phyloP scores from a whole-genome alignment of 345 rosid species.

The Citrus mangshanensis region DNA sequence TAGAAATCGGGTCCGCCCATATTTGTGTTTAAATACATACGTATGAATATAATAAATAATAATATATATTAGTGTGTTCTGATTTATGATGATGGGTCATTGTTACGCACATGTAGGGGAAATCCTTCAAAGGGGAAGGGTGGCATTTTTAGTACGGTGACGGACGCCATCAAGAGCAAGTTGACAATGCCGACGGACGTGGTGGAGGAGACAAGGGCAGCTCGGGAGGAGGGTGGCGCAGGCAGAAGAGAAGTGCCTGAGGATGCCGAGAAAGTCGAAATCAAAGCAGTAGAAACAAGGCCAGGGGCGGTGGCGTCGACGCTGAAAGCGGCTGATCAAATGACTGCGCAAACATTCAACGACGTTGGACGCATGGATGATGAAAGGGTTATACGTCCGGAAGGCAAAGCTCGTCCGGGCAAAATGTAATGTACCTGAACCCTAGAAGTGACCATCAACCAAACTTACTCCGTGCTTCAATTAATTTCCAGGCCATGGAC shows the following conservation, averaged over 20 bases:
- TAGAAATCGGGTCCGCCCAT: no score
- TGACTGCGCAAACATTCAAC: conserved; percentile 62
- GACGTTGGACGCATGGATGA: conserved; percentile 57
- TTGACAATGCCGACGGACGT: conserved; percentile 32
- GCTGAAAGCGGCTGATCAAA: conserved; percentile 51
- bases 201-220: conserved; percentile 32
- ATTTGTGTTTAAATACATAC: no score
- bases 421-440: conserved; percentile 20
- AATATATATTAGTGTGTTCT: not conserved
- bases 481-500: no score
- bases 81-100: no score
- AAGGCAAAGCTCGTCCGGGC: conserved; percentile 12
- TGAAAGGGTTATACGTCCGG: conserved; percentile 12
- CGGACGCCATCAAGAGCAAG: conserved; percentile 42
- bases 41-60: no score
- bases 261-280: conserved; percentile 6
- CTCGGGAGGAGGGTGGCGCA: conserved; percentile 29
- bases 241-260: conserved; percentile 17
- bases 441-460: no score
- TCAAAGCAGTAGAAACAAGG: conserved; percentile 18
- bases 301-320: conserved; percentile 23
- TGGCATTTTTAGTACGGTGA: conserved; percentile 32
- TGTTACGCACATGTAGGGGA: conserved; percentile 18
- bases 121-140: conserved; percentile 33
- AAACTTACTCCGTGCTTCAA: no score